A percentile compares a stretch with the other conserved stretches of the same genome.
Conservation (phyloP, 2,329 filamentous ascomycete species). For the Sporothrix schenckii region DNA sequence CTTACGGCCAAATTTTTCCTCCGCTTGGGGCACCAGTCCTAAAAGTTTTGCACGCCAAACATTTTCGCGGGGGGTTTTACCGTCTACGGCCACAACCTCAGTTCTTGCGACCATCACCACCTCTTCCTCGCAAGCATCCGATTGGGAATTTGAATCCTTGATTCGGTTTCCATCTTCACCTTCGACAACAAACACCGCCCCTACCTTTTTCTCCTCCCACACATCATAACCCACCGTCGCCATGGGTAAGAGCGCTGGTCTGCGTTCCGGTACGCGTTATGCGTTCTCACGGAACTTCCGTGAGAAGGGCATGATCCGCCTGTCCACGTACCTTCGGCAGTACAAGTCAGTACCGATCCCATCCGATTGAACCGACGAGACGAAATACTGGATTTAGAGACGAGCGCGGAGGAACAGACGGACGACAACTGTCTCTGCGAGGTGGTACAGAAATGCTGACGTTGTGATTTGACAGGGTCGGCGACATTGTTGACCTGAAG, state of each 20-base stretch:
- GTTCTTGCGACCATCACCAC: constrained; percentile 28
- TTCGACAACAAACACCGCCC: background rate
- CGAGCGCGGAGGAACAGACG: background rate
- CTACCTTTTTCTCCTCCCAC: constrained; percentile 5
- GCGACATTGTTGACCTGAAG: constrained; percentile 98
- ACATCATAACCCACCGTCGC: constrained; percentile 43
- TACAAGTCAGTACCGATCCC: constrained; percentile 68
- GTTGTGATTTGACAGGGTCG: constrained; percentile 63
- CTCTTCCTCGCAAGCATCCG: constrained; percentile 23
- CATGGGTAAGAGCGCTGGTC: constrained; percentile 87
- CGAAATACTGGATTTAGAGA: constrained; percentile 24
- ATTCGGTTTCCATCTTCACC: constrained; percentile 21
- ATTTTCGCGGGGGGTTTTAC: constrained; percentile 31
- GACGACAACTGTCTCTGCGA: background rate
- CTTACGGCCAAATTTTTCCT: constrained; percentile 30
- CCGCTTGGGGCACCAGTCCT: constrained; percentile 25
- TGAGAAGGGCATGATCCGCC: constrained; percentile 89
- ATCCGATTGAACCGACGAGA: constrained; percentile 9
- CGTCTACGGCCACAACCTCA: constrained; percentile 28
- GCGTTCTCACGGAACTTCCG: constrained; percentile 94
- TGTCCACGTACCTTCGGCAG: constrained; percentile 91
- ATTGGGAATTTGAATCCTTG: constrained; percentile 23
- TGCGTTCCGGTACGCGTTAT: constrained; percentile 85
- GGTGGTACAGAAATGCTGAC: constrained; percentile 38
- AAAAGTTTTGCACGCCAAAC: constrained; percentile 34